These are phyloP conservation scores for Gossypium gossypioides DNA, from an alignment of 441 rosid species.

Conservation along the genomic window DNA sequence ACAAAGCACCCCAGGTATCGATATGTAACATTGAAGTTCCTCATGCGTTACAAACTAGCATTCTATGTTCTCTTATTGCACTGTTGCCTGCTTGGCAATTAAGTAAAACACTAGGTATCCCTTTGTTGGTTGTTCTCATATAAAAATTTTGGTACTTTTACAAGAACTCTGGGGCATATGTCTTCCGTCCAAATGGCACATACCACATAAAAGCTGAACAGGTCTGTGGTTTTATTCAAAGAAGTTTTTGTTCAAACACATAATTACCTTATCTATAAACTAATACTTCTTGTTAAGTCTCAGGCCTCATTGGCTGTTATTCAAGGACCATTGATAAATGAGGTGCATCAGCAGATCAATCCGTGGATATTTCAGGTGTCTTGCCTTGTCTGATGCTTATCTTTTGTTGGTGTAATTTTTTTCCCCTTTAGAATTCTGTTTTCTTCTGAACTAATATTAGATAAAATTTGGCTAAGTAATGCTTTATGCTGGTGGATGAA, in stretches of 20 bases:
- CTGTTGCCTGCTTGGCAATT: not conserved
- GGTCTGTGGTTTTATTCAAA: conserved; percentile 34
- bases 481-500: conserved; percentile 2
- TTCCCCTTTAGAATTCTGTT: not conserved
- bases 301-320: conserved; percentile 66
- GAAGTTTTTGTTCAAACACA: conserved; percentile 5
- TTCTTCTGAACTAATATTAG: not conserved
- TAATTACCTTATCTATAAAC: conserved; percentile 10
- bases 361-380: conserved; percentile 89
- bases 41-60: not conserved
- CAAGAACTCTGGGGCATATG: conserved; percentile 84
- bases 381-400: conserved; percentile 2
- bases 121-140: conserved; percentile 10
- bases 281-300: conserved; percentile 20
- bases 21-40: conserved; percentile 9
- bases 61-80: not conserved
- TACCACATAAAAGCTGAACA: conserved; percentile 51
- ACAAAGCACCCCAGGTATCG: conserved; percentile 71
- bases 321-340: conserved; percentile 71
- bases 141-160: conserved; percentile 12
- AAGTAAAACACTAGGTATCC: conserved; percentile 5
- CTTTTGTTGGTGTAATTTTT: not conserved
- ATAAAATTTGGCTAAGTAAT: not conserved
- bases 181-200: conserved; percentile 95
- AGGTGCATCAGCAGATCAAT: conserved; percentile 77